phyloP scores from a whole-genome alignment of 768 basidiomycete species.

The Tricholoma terreum region DNA sequence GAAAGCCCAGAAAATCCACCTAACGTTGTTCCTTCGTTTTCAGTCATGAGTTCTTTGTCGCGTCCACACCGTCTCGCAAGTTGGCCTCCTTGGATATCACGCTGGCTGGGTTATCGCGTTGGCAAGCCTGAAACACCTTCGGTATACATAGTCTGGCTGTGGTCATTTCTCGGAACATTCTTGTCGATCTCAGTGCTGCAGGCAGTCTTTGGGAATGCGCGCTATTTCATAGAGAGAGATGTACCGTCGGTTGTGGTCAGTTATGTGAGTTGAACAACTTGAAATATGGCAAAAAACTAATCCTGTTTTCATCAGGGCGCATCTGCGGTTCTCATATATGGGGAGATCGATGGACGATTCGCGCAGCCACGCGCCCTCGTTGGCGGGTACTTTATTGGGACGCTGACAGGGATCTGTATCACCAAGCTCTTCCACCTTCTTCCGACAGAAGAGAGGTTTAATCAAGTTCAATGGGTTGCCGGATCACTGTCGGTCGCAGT shows the following conservation, averaged over 20 bases:
- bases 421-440: slow-evolving; percentile 50
- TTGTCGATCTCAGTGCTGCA: slow-evolving; percentile 48
- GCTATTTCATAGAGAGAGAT: too few relatives aligned
- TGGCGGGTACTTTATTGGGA: too few relatives aligned
- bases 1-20: too few relatives aligned
- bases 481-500: slow-evolving; percentile 43
- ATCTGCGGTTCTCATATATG: too few relatives aligned
- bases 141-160: slow-evolving; percentile 41
- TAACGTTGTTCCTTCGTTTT: too few relatives aligned
- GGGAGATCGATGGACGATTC: slow-evolving; percentile 48
- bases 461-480: slow-evolving; percentile 47
- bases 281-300: too few relatives aligned
- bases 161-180: slow-evolving; percentile 54
- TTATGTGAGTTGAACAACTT: slow-evolving; percentile 38
- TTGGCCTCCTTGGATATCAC: slow-evolving; percentile 35
- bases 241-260: slow-evolving; percentile 45
- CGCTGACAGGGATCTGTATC: too few relatives aligned
- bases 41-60: too few relatives aligned
- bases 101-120: slow-evolving; percentile 45
- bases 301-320: slow-evolving; percentile 40
- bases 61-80: slow-evolving; percentile 31
- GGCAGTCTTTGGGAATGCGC: slow-evolving; percentile 44
- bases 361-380: slow-evolving; percentile 52
- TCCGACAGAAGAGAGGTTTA: slow-evolving; percentile 40
- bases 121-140: slow-evolving; percentile 28